Conservation (phyloP, 768 basidiomycete genomes). For the Pisolithus orientalis region DNA sequence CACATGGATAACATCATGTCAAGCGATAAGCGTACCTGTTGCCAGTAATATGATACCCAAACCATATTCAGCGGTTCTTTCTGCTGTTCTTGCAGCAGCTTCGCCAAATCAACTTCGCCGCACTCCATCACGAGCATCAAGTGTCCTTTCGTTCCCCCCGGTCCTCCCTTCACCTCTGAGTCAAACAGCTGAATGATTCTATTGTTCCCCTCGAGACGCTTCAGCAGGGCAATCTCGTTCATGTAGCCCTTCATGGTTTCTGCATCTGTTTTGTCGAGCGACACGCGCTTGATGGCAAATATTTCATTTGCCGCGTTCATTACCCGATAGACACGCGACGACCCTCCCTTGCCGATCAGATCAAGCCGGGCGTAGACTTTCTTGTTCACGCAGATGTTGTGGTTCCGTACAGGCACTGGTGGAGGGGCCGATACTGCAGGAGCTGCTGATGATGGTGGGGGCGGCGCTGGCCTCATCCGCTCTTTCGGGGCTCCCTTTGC, state of each 20-base stretch:
- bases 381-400: conserved; percentile 51
- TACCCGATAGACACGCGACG: conserved; percentile 93
- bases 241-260: conserved; percentile 90
- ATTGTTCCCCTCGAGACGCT: conserved; percentile 89
- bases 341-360: conserved; percentile 88
- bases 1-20: background rate
- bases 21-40: conserved; percentile 58
- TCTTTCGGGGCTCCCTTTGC: conserved; percentile 21
- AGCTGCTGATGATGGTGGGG: conserved; percentile 24
- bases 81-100: conserved; percentile 76
- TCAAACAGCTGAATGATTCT: conserved; percentile 90
- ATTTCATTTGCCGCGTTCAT: conserved; percentile 71
- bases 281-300: conserved; percentile 89
- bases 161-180: conserved; percentile 67
- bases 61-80: conserved; percentile 86
- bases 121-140: conserved; percentile 93
- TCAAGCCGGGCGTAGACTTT: conserved; percentile 80
- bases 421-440: conserved; percentile 12
- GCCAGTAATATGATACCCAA: conserved; percentile 94
- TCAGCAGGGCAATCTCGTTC: conserved; percentile 92
- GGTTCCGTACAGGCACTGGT: conserved; percentile 31
- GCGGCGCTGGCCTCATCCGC: conserved; percentile 28
- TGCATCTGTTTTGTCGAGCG: conserved; percentile 80
- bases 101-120: conserved; percentile 89
- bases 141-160: conserved; percentile 65